A percentile compares a stretch with the other conserved stretches of the same genome.
Conservation (phyloP, 2,329 filamentous ascomycete species). For the Penicillium oxalicum region DNA sequence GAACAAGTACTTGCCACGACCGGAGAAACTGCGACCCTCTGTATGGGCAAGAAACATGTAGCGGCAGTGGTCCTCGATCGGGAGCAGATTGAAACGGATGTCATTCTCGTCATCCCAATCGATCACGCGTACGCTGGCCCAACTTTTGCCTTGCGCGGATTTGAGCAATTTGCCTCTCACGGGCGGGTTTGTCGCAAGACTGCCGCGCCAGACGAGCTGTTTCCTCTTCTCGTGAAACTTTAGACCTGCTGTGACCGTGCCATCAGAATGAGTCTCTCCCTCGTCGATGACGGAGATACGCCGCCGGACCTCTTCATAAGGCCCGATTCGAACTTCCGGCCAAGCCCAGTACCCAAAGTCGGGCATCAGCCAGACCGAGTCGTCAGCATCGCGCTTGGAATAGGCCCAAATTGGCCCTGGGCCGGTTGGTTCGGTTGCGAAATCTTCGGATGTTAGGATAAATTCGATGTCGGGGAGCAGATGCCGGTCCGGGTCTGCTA, state of each 20-base stretch:
- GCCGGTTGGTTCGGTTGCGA: conserved; percentile 24
- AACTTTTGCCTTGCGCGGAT: conserved; percentile 36
- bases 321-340: conserved; percentile 44
- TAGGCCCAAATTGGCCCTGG: conserved; percentile 40
- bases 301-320: conserved; percentile 39
- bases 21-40: conserved; percentile 51
- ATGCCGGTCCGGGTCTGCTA: conserved; percentile 33
- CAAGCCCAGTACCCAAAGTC: conserved; percentile 52
- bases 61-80: conserved; percentile 49
- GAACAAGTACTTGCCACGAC: conserved; percentile 49
- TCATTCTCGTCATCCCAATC: conserved; percentile 39
- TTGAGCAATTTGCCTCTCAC: conserved; percentile 38
- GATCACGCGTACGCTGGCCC: conserved; percentile 43
- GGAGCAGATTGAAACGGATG: conserved; percentile 39
- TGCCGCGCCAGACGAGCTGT: conserved; percentile 47
- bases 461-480: conserved; percentile 47
- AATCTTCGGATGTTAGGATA: conserved; percentile 45
- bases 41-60: conserved; percentile 52
- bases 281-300: conserved; percentile 36
- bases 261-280: conserved; percentile 19
- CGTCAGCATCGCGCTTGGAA: conserved; percentile 35
- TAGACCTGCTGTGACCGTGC: conserved; percentile 12
- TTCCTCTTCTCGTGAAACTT: conserved; percentile 38
- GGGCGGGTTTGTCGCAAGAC: conserved; percentile 33
- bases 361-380: conserved; percentile 46